phyloP scores from a whole-genome alignment of 768 basidiomycete species.

The Tricholoma hemisulphureum region DNA sequence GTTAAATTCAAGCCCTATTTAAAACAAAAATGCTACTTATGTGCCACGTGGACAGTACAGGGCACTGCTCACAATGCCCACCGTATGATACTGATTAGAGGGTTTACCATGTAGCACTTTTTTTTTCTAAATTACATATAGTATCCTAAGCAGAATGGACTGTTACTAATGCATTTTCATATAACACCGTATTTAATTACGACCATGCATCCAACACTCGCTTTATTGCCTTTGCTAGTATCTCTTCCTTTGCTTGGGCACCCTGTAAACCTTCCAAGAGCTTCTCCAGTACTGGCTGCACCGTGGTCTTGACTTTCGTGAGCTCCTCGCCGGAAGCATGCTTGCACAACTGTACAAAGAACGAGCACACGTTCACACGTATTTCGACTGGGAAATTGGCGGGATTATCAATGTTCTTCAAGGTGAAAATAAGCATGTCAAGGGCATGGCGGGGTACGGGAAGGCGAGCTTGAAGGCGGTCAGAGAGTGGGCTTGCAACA shows the following conservation, averaged over 20 bases:
- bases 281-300: slow-evolving; percentile 51
- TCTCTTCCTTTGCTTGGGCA: slow-evolving; percentile 42
- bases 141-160: no score
- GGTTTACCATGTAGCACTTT: no score
- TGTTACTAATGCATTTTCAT: no score
- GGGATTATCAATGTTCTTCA: slow-evolving; percentile 57
- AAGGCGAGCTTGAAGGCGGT: slow-evolving; percentile 37
- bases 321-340: slow-evolving; percentile 49
- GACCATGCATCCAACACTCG: slow-evolving; percentile 35
- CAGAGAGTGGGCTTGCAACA: slow-evolving; percentile 42
- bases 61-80: no score
- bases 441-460: slow-evolving; percentile 55
- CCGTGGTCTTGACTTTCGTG: slow-evolving; percentile 47
- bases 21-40: no score
- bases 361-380: slow-evolving; percentile 70
- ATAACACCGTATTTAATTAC: background rate
- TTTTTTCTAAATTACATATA: no score
- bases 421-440: slow-evolving; percentile 64
- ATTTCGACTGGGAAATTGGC: slow-evolving; percentile 71
- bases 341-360: slow-evolving; percentile 63
- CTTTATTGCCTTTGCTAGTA: slow-evolving; percentile 38
- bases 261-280: slow-evolving; percentile 35
- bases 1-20: no score
- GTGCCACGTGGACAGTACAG: no score
- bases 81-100: no score